phyloP scores from a whole-genome alignment of 2,329 filamentous ascomycete species.

The Trichoderma citrinoviride region DNA sequence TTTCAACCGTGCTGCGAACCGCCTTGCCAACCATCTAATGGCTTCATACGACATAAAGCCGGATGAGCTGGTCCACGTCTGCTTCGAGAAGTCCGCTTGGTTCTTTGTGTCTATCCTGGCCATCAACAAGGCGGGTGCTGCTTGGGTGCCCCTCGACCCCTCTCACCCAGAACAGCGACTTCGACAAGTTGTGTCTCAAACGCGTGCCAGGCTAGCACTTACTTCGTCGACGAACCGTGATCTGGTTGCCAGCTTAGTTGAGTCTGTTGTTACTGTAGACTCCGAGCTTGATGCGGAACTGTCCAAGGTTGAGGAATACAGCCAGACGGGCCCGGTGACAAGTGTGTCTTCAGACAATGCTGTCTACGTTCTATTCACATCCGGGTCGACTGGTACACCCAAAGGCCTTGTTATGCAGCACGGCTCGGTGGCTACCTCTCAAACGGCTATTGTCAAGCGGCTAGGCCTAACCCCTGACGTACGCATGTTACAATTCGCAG shows the following conservation, averaged over 20 bases:
- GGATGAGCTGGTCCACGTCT: slow-evolving; percentile 15
- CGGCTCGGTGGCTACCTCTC: slow-evolving; percentile 17
- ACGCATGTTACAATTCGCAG: slow-evolving; percentile 21
- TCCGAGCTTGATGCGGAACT: not conserved
- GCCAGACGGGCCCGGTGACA: not conserved
- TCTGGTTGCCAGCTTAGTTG: not conserved
- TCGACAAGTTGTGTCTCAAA: slow-evolving; percentile 10
- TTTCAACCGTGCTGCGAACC: slow-evolving; percentile 25
- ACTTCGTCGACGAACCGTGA: not conserved
- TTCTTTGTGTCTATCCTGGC: slow-evolving; percentile 25
- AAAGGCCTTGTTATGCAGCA: slow-evolving; percentile 30
- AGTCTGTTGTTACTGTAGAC: slow-evolving; percentile 3
- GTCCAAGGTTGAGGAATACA: not conserved
- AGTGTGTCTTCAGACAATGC: slow-evolving; percentile 14
- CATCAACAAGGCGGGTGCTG: slow-evolving; percentile 24
- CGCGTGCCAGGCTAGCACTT: slow-evolving; percentile 1
- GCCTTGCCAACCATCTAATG: slow-evolving; percentile 22
- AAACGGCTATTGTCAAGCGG: slow-evolving; percentile 17
- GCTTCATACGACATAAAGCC: slow-evolving; percentile 21
- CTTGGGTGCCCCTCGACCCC: slow-evolving; percentile 22
- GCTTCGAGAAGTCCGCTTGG: slow-evolving; percentile 24
- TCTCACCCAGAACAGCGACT: slow-evolving; percentile 20
- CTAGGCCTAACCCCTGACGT: slow-evolving; percentile 8
- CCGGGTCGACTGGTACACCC: slow-evolving; percentile 28
- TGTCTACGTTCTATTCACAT: slow-evolving; percentile 29